These are phyloP conservation scores for Ophiostoma piceae DNA, from an alignment of 2,329 filamentous ascomycete species.

Conservation along the genomic window DNA sequence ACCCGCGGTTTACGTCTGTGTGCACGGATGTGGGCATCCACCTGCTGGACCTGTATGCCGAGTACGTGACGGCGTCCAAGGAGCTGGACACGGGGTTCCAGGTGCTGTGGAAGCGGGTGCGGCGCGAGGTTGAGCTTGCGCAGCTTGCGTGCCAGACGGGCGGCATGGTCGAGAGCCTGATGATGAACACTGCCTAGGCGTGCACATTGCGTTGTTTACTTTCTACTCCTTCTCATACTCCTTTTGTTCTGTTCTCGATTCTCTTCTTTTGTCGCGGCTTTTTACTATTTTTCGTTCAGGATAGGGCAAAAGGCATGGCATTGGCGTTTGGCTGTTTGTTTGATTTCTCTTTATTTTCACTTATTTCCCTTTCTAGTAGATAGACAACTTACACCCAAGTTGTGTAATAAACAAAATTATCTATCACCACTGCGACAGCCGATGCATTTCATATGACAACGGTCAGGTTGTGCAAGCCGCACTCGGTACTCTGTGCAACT, in stretches of 20 bases:
- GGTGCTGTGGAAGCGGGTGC: conserved; percentile 64
- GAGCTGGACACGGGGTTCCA: conserved; percentile 68
- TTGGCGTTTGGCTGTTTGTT: neutral
- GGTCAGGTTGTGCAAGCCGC: neutral
- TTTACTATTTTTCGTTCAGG: conserved; percentile 4
- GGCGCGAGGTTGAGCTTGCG: conserved; percentile 72
- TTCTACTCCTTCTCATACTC: neutral
- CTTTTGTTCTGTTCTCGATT: neutral
- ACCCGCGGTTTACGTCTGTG: conserved; percentile 74
- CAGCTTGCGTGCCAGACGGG: conserved; percentile 75
- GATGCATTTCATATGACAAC: neutral
- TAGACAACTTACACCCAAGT: neutral
- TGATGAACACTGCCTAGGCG: conserved; percentile 41
- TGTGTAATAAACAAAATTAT: conserved; percentile 6
- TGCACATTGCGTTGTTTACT: neutral
- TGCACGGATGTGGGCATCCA: conserved; percentile 79
- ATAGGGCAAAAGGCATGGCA: conserved; percentile 2
- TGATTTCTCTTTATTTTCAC: neutral
- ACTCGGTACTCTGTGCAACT: neutral
- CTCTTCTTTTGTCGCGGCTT: neutral
- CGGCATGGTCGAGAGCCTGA: conserved; percentile 76
- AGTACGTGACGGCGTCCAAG: conserved; percentile 67
- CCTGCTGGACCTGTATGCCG: conserved; percentile 80
- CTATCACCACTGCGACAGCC: neutral
- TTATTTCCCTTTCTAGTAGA: neutral